Percentiles rank a stretch among this genome's conserved stretches.
Conservation (phyloP, 179 eudicot species). For the Drosera spatulata region DNA sequence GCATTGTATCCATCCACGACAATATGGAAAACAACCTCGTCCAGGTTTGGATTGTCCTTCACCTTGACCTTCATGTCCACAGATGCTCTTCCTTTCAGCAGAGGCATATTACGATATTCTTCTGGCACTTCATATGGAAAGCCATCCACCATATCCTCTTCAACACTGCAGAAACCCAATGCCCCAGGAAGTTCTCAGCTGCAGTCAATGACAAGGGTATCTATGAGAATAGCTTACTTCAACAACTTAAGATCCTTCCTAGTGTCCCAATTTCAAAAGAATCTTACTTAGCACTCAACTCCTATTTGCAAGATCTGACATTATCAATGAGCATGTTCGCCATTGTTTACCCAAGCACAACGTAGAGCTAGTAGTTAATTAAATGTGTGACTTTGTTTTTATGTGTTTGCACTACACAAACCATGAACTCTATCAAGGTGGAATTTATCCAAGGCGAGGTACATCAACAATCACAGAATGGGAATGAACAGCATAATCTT, state of each 20-base stretch:
- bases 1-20: conserved; percentile 98
- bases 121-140: conserved; percentile 97
- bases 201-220: conserved; percentile 91
- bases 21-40: conserved; percentile 73
- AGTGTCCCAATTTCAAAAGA: conserved; percentile 8
- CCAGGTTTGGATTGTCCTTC: conserved; percentile 91
- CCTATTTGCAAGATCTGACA: no score
- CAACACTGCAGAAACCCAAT: conserved; percentile 99
- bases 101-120: conserved; percentile 77
- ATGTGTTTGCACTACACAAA: no score
- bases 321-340: no score
- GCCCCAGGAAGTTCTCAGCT: conserved; percentile 99
- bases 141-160: conserved; percentile 99
- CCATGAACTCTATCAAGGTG: no score
- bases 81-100: conserved; percentile 91
- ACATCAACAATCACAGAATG: no score
- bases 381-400: no score
- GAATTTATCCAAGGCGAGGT: no score
- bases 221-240: conserved; percentile 61
- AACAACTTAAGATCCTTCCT: conserved; percentile 26
- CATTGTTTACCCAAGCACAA: no score
- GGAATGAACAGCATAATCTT: no score
- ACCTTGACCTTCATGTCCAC: conserved; percentile 99
- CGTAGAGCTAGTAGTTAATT: no score
- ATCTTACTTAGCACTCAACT: background rate